These are phyloP conservation scores for Saccharomycopsis javanensis DNA, from an alignment of 805 yeast genomes.

Conservation along the genomic window DNA sequence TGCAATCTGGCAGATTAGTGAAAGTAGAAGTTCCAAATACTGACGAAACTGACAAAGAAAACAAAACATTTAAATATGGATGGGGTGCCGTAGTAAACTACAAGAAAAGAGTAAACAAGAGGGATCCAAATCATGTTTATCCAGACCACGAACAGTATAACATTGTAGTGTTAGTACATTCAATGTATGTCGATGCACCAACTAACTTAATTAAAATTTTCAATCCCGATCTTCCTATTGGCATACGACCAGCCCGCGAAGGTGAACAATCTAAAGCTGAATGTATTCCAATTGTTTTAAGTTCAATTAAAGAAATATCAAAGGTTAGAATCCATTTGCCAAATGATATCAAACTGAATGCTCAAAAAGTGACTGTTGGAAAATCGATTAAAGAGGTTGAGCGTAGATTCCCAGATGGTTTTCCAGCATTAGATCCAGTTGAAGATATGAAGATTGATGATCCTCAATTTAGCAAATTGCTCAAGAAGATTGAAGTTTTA, in stretches of 20 bases:
- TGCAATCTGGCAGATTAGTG: constrained; percentile 83
- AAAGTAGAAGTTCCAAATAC: constrained; percentile 66
- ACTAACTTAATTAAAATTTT: constrained; percentile 66
- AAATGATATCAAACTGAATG: constrained; percentile 51
- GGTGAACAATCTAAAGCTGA: constrained; percentile 69
- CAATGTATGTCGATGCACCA: constrained; percentile 79
- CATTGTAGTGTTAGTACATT: constrained; percentile 71
- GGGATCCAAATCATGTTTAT: constrained; percentile 46
- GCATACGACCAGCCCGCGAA: constrained; percentile 71
- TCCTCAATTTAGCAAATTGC: constrained; percentile 52
- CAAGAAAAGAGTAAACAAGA: constrained; percentile 57
- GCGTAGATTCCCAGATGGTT: constrained; percentile 68
- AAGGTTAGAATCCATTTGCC: constrained; percentile 78
- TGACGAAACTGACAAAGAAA: constrained; percentile 46
- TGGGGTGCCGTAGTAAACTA: constrained; percentile 88
- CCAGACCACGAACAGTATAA: constrained; percentile 86
- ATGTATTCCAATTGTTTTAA: constrained; percentile 75
- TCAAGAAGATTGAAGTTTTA: constrained; percentile 73
- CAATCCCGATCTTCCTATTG: constrained; percentile 74
- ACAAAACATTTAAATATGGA: constrained; percentile 60
- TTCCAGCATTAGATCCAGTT: constrained; percentile 86
- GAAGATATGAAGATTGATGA: constrained; percentile 80
- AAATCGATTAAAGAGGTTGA: constrained; percentile 75
- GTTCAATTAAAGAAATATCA: constrained; percentile 65
- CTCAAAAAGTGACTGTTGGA: constrained; percentile 50